Percentiles rank a stretch among this genome's conserved stretches.
Evolutionary conservation across 371 early-diverging fungal genomes (phyloP).

Genomic region (Apophysomyces trapeziformis): DNA sequence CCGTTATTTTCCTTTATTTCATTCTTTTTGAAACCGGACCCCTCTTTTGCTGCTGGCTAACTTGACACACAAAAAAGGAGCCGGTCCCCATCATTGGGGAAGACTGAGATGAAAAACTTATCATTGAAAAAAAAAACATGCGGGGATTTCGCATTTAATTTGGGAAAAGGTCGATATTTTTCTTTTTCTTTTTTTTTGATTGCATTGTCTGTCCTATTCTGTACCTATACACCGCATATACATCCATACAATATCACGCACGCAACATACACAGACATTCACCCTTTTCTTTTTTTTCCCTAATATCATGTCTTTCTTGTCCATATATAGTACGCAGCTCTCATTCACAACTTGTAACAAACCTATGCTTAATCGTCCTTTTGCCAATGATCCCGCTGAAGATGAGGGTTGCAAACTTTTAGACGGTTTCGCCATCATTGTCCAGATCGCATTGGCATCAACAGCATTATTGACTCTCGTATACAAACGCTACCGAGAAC

Average conservation of each 20-base stretch:
- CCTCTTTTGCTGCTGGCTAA: no score
- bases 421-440: constrained; percentile 63
- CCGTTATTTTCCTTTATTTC: no score
- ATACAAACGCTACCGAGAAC: constrained; percentile 60
- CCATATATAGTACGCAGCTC: neutral
- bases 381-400: neutral
- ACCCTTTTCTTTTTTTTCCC: neutral
- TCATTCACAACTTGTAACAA: neutral
- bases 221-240: neutral
- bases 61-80: no score
- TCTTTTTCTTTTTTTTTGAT: neutral
- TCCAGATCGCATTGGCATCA: constrained; percentile 58
- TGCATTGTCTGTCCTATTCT: neutral
- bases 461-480: constrained; percentile 60
- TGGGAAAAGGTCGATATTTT: no score
- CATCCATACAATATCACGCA: no score
- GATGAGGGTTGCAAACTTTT: constrained; percentile 53
- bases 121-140: no score
- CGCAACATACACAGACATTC: neutral
- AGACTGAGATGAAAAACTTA: no score
- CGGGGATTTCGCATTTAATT: no score
- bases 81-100: no score
- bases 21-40: no score
- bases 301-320: constrained; percentile 1
- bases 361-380: neutral